Evolutionary conservation across 176 grass and related monocot genomes (phyloP).

Genomic region (Echinochloa phyllopogon): DNA sequence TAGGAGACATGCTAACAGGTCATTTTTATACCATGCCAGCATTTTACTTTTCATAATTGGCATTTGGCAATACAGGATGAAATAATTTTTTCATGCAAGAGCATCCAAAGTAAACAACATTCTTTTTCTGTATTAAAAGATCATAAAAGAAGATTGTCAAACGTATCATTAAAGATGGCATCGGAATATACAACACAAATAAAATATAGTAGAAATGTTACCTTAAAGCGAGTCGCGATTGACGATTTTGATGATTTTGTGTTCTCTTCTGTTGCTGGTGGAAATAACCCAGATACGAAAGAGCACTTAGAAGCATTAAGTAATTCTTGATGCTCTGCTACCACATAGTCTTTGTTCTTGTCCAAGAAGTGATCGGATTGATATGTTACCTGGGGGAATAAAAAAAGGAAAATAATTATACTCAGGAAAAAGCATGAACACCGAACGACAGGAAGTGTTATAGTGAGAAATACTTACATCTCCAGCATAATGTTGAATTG

Average conservation of each 20-base stretch:
- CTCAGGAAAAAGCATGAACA: conserved; percentile 26
- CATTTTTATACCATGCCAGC: not conserved
- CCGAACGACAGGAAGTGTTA: not conserved
- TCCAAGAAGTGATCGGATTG: conserved; percentile 90
- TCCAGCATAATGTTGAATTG: conserved; percentile 92
- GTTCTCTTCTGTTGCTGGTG: conserved; percentile 74
- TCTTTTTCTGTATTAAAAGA: conserved; percentile 24
- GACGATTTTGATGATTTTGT: conserved; percentile 98
- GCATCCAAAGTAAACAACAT: not conserved
- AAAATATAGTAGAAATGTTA: conserved; percentile 39
- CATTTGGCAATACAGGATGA: not conserved
- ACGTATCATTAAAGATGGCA: conserved; percentile 29
- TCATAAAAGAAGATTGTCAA: not conserved
- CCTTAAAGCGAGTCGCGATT: conserved; percentile 93
- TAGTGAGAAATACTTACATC: conserved; percentile 70
- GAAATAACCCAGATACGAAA: conserved; percentile 83
- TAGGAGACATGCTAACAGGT: not conserved
- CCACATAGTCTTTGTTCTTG: conserved; percentile 98
- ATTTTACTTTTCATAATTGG: not conserved
- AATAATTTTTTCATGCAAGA: not conserved
- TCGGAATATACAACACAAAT: conserved; percentile 23
- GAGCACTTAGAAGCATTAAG: conserved; percentile 85
- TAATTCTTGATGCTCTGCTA: conserved; percentile 89
- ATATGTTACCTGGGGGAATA: conserved; percentile 72
- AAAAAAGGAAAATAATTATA: conserved; percentile 28